Percentiles rank a stretch among this genome's conserved stretches.
Conservation (phyloP, 441 rosid species). For the Croton laevigatus region DNA sequence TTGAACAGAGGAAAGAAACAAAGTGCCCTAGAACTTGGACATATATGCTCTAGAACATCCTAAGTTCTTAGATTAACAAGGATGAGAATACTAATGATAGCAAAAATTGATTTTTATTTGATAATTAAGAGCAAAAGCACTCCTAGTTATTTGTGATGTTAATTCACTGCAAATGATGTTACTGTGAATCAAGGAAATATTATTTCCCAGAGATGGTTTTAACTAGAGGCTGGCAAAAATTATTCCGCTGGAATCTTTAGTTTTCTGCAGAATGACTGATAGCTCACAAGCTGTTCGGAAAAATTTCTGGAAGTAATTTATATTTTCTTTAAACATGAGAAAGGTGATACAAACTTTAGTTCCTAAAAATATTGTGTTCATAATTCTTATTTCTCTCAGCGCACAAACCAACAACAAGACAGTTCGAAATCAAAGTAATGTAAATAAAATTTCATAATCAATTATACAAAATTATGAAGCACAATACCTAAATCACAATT, state of each 20-base stretch:
- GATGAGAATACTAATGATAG: not conserved
- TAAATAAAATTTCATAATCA: not conserved
- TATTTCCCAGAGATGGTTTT: not conserved
- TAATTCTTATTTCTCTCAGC: not conserved
- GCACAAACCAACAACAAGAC: not conserved
- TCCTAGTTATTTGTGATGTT: not conserved
- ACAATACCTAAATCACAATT: not conserved
- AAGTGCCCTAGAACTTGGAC: not conserved
- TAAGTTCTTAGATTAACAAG: no score
- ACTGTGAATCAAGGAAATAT: not conserved
- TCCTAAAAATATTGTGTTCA: not conserved
- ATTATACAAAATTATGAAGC: not conserved
- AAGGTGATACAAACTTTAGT: not conserved
- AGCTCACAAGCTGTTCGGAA: not conserved
- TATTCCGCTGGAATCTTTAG: not conserved
- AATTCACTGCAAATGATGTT: not conserved
- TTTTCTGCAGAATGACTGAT: not conserved
- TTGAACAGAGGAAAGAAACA: no score
- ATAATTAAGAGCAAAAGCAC: not conserved
- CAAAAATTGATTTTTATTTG: not conserved
- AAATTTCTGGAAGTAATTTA: not conserved
- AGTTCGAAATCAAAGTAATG: not conserved
- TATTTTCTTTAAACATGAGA: not conserved
- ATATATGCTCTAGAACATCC: no score
- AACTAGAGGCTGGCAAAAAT: slow-evolving; percentile 6